These are phyloP conservation scores for Leccinum angustisporum DNA, from an alignment of 1,284 basidiomycete species.

Conservation along the genomic window DNA sequence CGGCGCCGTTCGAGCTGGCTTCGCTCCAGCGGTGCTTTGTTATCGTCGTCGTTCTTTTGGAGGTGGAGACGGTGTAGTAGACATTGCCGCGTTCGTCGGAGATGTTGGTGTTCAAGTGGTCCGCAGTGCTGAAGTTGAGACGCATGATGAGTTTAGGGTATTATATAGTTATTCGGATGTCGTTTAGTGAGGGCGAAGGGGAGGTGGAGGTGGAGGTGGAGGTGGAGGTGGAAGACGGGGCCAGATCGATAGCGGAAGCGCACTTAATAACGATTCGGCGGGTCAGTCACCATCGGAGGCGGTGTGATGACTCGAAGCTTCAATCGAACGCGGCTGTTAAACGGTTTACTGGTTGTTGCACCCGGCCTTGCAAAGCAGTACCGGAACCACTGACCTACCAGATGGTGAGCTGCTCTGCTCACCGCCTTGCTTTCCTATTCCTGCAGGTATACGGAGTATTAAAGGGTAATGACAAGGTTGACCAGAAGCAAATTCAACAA, in stretches of 20 bases:
- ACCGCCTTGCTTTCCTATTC: too few species aligned
- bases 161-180: background rate
- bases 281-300: too few species aligned
- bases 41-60: constrained; percentile 28
- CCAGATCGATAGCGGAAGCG: background rate
- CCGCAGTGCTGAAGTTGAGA: constrained; percentile 18
- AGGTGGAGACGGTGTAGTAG: constrained; percentile 25
- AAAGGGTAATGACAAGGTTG: too few species aligned
- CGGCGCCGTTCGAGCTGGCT: background rate
- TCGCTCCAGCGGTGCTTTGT: constrained; percentile 25
- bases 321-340: background rate
- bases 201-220: background rate
- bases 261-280: background rate
- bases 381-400: too few species aligned
- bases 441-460: too few species aligned
- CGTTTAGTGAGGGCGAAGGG: background rate
- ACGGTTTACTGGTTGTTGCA: background rate
- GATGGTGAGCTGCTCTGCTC: background rate
- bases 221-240: background rate
- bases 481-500: too few species aligned
- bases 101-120: constrained; percentile 26
- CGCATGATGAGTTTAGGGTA: constrained; percentile 12
- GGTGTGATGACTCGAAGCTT: too few species aligned
- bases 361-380: background rate
- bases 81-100: constrained; percentile 25